A percentile compares a stretch with the other conserved stretches of the same genome.
Evolutionary conservation across 1,284 basidiomycete species (phyloP).

Genomic region (Microbotryomycetes sp.): DNA sequence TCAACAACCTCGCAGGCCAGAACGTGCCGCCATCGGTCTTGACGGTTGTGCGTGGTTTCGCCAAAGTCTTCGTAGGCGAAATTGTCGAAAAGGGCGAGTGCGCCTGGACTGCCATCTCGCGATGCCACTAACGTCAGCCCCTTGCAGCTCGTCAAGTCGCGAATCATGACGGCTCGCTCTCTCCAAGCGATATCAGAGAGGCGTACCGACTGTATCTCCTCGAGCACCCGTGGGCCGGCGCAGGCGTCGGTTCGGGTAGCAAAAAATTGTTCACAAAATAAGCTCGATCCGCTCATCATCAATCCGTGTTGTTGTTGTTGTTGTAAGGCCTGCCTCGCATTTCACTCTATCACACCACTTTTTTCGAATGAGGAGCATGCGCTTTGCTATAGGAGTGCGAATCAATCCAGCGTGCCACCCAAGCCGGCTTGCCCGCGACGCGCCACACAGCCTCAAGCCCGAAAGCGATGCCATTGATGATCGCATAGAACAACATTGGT

Average conservation of each 20-base stretch:
- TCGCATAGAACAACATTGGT: slow-evolving; percentile 44
- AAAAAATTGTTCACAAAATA: slow-evolving; percentile 24
- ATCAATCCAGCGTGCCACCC: background rate
- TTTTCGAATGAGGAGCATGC: too few species aligned
- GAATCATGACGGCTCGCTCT: slow-evolving; percentile 66
- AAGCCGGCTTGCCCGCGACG: background rate
- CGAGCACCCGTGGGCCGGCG: slow-evolving; percentile 37
- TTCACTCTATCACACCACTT: too few species aligned
- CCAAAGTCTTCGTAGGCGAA: slow-evolving; percentile 86
- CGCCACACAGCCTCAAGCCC: slow-evolving; percentile 36
- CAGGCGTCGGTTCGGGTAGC: slow-evolving; percentile 3
- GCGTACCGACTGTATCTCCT: slow-evolving; percentile 74
- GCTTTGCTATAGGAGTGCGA: too few species aligned
- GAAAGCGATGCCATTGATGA: slow-evolving; percentile 41
- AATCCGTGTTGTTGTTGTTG: background rate
- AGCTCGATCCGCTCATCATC: background rate
- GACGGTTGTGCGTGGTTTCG: slow-evolving; percentile 78
- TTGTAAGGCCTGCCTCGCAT: too few species aligned
- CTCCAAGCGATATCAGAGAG: slow-evolving; percentile 78
- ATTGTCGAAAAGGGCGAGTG: slow-evolving; percentile 72
- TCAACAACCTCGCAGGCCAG: slow-evolving; percentile 72
- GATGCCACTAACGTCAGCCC: slow-evolving; percentile 1
- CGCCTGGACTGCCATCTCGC: background rate
- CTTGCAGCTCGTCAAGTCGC: slow-evolving; percentile 61
- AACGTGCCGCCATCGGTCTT: slow-evolving; percentile 78